These are phyloP conservation scores for Cladosporium sp. DNA, from an alignment of 2,329 filamentous ascomycete species.

Conservation along the genomic window DNA sequence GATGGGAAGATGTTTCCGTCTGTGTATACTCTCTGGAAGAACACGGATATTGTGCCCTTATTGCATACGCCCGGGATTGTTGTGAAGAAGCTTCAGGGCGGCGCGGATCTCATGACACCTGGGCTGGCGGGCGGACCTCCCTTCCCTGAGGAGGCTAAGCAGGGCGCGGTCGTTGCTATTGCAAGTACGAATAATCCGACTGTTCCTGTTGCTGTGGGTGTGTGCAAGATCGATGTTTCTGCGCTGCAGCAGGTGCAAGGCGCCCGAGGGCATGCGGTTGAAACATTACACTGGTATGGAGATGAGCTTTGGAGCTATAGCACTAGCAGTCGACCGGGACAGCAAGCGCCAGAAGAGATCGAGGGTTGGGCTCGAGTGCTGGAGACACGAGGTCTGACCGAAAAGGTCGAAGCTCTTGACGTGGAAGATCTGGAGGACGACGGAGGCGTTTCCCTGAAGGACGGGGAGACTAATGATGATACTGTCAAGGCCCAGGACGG, in stretches of 20 bases:
- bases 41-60: conserved; percentile 56
- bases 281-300: conserved; percentile 62
- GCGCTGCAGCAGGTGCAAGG: conserved; percentile 53
- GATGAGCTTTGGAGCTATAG: conserved; percentile 67
- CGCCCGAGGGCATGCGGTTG: conserved; percentile 59
- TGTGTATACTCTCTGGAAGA: conserved; percentile 64
- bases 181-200: conserved; percentile 55
- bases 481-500: conserved; percentile 26
- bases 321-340: conserved; percentile 49
- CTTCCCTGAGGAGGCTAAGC: conserved; percentile 55
- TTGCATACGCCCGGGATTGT: conserved; percentile 60
- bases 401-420: conserved; percentile 39
- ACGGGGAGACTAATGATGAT: conserved; percentile 21
- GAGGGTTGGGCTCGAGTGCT: conserved; percentile 45
- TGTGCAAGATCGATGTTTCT: conserved; percentile 60
- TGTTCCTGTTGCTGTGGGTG: conserved; percentile 59
- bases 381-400: conserved; percentile 33
- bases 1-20: conserved; percentile 51
- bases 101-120: conserved; percentile 65
- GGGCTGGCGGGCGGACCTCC: conserved; percentile 61
- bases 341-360: conserved; percentile 48
- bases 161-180: conserved; percentile 59
- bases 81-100: conserved; percentile 58
- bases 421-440: conserved; percentile 40
- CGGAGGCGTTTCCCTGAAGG: conserved; percentile 42